phyloP scores from a whole-genome alignment of 2,329 filamentous ascomycete genomes.

The Fonsecaea pedrosoi region DNA sequence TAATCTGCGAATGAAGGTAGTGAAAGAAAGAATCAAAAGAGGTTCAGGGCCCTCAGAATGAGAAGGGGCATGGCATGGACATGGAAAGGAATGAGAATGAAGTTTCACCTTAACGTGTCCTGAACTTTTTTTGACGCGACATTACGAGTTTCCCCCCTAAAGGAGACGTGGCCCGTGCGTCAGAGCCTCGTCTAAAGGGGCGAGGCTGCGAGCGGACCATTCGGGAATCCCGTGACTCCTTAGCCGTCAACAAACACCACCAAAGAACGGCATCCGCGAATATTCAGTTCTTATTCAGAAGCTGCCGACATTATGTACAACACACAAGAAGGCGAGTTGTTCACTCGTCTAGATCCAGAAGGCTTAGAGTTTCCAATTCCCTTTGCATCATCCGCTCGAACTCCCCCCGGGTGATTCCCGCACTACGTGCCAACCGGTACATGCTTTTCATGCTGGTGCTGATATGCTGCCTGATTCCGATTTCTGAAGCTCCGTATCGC shows the following conservation, averaged over 20 bases:
- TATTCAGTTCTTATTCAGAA: not conserved
- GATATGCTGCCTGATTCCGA: slow-evolving; percentile 69
- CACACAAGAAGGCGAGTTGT: not conserved
- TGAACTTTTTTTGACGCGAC: slow-evolving; percentile 31
- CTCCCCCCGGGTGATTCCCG: slow-evolving; percentile 64
- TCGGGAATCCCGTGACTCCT: too few relatives aligned
- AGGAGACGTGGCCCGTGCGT: slow-evolving; percentile 6
- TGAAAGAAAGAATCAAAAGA: slow-evolving; percentile 13
- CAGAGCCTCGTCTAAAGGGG: slow-evolving; percentile 13
- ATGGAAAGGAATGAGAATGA: not conserved
- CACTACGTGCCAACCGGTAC: slow-evolving; percentile 64
- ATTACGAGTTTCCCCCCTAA: slow-evolving; percentile 1
- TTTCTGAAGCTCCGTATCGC: slow-evolving; percentile 60
- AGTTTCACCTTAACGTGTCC: slow-evolving; percentile 25
- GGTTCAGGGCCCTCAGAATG: slow-evolving; percentile 1
- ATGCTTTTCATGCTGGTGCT: slow-evolving; percentile 68
- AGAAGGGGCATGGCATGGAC: slow-evolving; percentile 2
- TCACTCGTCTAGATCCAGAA: slow-evolving; percentile 55
- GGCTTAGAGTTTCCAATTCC: slow-evolving; percentile 64
- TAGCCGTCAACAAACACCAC: not conserved
- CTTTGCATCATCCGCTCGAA: slow-evolving; percentile 66
- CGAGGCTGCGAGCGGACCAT: not conserved
- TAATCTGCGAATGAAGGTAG: not conserved
- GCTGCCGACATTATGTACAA: not conserved
- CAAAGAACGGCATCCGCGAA: not conserved